phyloP scores from a whole-genome alignment of 192 early-diverging fungal genomes.

The Entomortierella beljakovae region DNA sequence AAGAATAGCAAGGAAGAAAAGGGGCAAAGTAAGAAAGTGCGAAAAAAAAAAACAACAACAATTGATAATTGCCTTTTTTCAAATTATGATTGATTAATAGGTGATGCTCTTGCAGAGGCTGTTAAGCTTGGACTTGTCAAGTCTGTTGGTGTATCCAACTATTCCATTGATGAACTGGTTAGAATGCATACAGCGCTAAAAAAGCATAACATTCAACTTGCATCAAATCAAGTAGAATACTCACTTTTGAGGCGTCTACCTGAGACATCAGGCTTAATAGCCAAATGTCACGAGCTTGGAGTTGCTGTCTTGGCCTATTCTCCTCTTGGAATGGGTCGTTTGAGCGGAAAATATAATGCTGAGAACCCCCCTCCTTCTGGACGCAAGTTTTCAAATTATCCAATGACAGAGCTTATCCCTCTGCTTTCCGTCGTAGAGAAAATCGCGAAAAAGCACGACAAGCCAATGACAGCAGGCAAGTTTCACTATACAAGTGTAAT shows the following conservation, averaged over 20 bases:
- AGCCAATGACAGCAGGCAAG: constrained; percentile 47
- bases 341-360: constrained; percentile 67
- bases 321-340: constrained; percentile 77
- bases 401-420: constrained; percentile 38
- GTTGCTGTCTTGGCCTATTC: constrained; percentile 80
- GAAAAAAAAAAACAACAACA: too few species aligned
- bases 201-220: constrained; percentile 58
- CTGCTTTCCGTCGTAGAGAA: constrained; percentile 33
- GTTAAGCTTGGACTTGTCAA: constrained; percentile 58
- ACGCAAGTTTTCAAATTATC: constrained; percentile 40
- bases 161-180: constrained; percentile 49
- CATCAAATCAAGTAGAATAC: constrained; percentile 60
- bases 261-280: constrained; percentile 75
- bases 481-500: background rate
- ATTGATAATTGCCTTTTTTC: background rate
- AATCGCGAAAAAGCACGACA: constrained; percentile 39
- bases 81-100: constrained; percentile 15
- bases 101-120: constrained; percentile 59
- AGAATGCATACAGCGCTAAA: constrained; percentile 58
- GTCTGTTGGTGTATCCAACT: constrained; percentile 65
- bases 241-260: constrained; percentile 71
- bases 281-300: constrained; percentile 78
- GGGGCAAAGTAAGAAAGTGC: too few species aligned
- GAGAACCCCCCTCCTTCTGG: constrained; percentile 45
- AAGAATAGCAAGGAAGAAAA: too few species aligned